Conservation (phyloP, 148 eudicot species). For the Suaeda aralocaspica region DNA sequence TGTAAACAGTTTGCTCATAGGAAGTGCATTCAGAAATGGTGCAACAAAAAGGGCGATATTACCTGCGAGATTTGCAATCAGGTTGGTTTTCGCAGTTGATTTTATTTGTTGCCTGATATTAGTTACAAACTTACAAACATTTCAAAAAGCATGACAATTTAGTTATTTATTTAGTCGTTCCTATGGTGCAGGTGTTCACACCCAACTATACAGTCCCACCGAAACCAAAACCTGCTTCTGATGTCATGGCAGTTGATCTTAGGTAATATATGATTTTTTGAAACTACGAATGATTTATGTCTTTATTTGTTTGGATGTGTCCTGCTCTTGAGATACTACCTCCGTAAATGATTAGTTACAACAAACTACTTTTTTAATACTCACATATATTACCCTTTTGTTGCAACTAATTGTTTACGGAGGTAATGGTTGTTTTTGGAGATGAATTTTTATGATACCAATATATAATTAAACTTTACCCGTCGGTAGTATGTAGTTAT, state of each 20-base stretch:
- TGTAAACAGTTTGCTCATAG: constrained; percentile 73
- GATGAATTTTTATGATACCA: too few species aligned
- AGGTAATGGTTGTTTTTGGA: too few species aligned
- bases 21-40: constrained; percentile 83
- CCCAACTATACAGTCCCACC: constrained; percentile 56
- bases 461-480: too few species aligned
- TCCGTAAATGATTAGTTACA: too few species aligned
- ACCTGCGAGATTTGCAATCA: constrained; percentile 83
- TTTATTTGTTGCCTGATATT: neutral
- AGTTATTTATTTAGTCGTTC: neutral
- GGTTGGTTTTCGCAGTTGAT: constrained; percentile 35
- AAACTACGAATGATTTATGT: neutral
- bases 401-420: too few species aligned
- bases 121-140: neutral
- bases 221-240: constrained; percentile 43
- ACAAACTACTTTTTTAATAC: too few species aligned
- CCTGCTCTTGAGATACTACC: neutral
- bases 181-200: constrained; percentile 39
- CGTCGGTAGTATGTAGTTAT: too few species aligned
- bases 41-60: constrained; percentile 80
- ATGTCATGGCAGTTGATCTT: constrained; percentile 65
- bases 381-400: too few species aligned
- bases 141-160: neutral
- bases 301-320: neutral
- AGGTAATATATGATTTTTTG: constrained; percentile 34